Conservation (phyloP, 108 stramenopile genomes). For the Schizochytrium sp. region DNA sequence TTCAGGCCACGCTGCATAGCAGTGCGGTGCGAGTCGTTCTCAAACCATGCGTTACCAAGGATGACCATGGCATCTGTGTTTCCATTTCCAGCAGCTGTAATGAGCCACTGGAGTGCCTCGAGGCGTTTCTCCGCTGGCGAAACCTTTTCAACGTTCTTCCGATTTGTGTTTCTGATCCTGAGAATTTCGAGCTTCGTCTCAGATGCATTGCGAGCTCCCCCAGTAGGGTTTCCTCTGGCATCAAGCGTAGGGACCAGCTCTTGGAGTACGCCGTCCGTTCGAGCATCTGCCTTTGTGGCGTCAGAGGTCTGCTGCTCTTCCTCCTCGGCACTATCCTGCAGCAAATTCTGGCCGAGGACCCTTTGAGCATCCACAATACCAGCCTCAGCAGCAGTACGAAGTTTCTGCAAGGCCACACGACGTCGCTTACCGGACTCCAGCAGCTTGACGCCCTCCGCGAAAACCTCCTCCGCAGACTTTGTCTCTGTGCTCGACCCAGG, state of each 20-base stretch:
- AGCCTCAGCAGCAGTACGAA: constrained; percentile 4
- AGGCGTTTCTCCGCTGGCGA: constrained; percentile 41
- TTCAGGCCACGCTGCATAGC: constrained; percentile 21
- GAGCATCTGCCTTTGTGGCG: neutral
- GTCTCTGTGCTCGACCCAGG: too few relatives aligned
- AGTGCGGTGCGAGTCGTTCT: constrained; percentile 23
- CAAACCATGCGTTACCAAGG: constrained; percentile 15
- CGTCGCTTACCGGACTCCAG: neutral
- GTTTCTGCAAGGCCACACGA: neutral
- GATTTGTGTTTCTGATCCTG: constrained; percentile 9
- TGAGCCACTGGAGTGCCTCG: constrained; percentile 37
- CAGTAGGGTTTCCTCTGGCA: neutral
- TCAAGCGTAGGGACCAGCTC: constrained; percentile 11
- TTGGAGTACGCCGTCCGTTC: neutral
- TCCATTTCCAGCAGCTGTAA: constrained; percentile 24
- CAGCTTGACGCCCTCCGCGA: neutral
- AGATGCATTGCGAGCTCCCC: neutral
- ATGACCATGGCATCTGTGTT: constrained; percentile 51
- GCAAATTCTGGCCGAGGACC: constrained; percentile 11
- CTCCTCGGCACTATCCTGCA: neutral
- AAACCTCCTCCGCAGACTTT: neutral
- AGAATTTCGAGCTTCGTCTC: constrained; percentile 58
- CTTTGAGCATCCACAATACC: constrained; percentile 50
- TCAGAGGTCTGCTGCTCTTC: constrained; percentile 31
- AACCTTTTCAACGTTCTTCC: neutral